These are phyloP conservation scores for Gamsiella multidivaricata DNA, from an alignment of 192 early-diverging fungal genomes.

Conservation along the genomic window DNA sequence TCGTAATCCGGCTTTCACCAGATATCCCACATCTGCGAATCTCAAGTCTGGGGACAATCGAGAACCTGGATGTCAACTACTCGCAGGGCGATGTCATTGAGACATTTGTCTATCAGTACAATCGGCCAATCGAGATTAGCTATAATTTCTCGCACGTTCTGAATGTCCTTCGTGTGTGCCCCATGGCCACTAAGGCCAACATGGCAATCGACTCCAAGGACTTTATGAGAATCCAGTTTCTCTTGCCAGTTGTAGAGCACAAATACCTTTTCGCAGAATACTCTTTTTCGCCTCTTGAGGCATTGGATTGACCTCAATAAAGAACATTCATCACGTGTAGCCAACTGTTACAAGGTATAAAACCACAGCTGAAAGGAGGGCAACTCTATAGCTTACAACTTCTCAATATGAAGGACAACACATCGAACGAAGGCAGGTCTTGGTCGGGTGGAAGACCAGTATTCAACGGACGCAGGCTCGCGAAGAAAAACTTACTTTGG, in stretches of 20 bases:
- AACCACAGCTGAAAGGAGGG: too few relatives aligned
- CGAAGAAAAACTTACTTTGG: too few relatives aligned
- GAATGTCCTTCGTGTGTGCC: conserved; percentile 34
- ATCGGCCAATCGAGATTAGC: conserved; percentile 27
- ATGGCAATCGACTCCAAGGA: conserved; percentile 35
- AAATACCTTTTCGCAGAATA: conserved; percentile 37
- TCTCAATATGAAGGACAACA: conserved; percentile 39
- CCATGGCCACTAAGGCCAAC: conserved; percentile 20
- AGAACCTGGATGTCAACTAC: conserved; percentile 50
- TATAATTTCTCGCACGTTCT: conserved; percentile 45
- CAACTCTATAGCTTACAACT: too few relatives aligned
- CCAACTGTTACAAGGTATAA: too few relatives aligned
- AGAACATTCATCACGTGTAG: conserved; percentile 5
- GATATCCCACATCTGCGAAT: conserved; percentile 45
- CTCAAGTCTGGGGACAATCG: conserved; percentile 49
- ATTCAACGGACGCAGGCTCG: background rate
- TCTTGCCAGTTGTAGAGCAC: conserved; percentile 29
- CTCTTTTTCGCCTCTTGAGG: conserved; percentile 30
- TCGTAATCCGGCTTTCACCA: conserved; percentile 40
- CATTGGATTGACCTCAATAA: conserved; percentile 22
- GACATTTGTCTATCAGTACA: conserved; percentile 19
- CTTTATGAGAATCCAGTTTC: conserved; percentile 46
- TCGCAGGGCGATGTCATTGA: conserved; percentile 47
- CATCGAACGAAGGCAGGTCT: conserved; percentile 40
- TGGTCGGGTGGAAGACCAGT: background rate